Conservation (phyloP, 768 basidiomycete species). For the Auricularia cornea region DNA sequence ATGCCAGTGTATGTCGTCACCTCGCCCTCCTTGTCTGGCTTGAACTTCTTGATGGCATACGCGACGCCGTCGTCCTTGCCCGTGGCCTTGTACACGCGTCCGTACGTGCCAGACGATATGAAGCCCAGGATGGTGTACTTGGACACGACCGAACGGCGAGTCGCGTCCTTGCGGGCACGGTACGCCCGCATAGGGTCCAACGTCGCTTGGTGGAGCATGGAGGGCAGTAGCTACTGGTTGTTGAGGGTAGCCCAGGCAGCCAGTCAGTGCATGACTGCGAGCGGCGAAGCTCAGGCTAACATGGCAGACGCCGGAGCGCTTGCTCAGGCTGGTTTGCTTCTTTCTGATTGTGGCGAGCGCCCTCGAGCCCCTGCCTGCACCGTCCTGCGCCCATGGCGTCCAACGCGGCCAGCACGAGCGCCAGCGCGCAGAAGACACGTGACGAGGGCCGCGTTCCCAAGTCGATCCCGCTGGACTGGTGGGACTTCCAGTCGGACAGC, state of each 20-base stretch:
- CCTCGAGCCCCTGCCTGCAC: no score
- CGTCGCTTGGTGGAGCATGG: neutral
- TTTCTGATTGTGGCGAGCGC: no score
- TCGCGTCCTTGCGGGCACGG: constrained; percentile 65
- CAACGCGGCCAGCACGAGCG: no score
- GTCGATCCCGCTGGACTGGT: neutral
- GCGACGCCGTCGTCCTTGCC: constrained; percentile 60
- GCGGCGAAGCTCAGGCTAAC: no score
- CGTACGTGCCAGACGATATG: constrained; percentile 97
- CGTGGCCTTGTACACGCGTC: constrained; percentile 95
- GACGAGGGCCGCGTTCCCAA: no score
- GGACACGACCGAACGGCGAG: constrained; percentile 57
- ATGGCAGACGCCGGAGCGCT: no score
- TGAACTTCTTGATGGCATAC: constrained; percentile 99
- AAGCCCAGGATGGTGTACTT: constrained; percentile 93
- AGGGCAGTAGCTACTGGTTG: neutral
- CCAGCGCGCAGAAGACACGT: no score
- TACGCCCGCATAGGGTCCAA: constrained; percentile 80
- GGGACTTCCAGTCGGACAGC: neutral
- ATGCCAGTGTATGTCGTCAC: constrained; percentile 93
- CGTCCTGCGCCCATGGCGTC: no score
- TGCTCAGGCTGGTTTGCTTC: no score
- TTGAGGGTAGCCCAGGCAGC: no score
- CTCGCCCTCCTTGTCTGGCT: constrained; percentile 99
- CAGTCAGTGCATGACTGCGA: no score